Evolutionary conservation across 1,284 basidiomycete genomes (phyloP).

Genomic region (Tausonia pullulans): DNA sequence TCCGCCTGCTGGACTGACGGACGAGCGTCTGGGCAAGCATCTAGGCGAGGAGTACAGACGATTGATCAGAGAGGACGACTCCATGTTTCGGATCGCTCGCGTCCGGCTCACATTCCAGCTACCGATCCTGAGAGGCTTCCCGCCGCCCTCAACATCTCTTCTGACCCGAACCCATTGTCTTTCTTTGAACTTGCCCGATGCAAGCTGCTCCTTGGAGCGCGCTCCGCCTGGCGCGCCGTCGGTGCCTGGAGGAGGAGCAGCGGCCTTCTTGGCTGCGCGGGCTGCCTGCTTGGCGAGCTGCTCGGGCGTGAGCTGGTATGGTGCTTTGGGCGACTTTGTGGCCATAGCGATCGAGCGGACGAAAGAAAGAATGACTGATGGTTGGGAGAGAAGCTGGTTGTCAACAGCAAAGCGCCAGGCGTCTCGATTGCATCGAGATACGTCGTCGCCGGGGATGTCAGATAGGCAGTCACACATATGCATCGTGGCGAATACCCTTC

Average conservation of each 20-base stretch:
- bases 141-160: slow-evolving; percentile 44
- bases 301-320: slow-evolving; percentile 26
- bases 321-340: neutral
- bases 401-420: no score
- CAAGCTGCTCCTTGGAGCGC: slow-evolving; percentile 21
- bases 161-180: slow-evolving; percentile 43
- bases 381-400: no score
- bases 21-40: slow-evolving; percentile 37
- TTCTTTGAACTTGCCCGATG: slow-evolving; percentile 22
- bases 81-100: slow-evolving; percentile 25
- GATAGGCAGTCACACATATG: no score
- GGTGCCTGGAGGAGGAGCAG: slow-evolving; percentile 16
- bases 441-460: no score
- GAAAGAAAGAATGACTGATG: no score
- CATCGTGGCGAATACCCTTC: no score
- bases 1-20: slow-evolving; percentile 23
- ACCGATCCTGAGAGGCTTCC: slow-evolving; percentile 64
- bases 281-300: slow-evolving; percentile 30
- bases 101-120: slow-evolving; percentile 29
- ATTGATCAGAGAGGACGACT: slow-evolving; percentile 67
- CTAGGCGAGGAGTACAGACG: slow-evolving; percentile 36
- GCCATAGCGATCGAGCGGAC: no score
- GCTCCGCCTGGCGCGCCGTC: slow-evolving; percentile 11
- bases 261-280: slow-evolving; percentile 30
- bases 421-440: no score